Conservation (phyloP, 2,329 filamentous ascomycete genomes). For the Thielaviopsis musarum region DNA sequence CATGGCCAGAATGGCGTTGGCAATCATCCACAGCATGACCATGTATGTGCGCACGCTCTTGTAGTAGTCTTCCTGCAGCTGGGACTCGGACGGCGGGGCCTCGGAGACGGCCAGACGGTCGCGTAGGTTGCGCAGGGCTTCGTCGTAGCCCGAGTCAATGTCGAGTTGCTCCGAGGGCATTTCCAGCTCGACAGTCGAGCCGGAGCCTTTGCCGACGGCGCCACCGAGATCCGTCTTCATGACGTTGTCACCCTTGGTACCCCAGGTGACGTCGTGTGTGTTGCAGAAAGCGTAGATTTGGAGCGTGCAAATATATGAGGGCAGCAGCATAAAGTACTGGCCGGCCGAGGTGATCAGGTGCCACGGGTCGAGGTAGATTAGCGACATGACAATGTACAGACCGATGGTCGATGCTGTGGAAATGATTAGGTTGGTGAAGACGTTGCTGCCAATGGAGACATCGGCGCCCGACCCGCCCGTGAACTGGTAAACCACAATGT, state of each 20-base stretch:
- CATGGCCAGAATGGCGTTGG: constrained; percentile 89
- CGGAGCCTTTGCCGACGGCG: constrained; percentile 53
- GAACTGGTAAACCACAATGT: constrained; percentile 76
- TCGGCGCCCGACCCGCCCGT: constrained; percentile 28
- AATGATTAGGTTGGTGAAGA: constrained; percentile 90
- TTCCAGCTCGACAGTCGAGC: constrained; percentile 74
- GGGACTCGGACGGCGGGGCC: constrained; percentile 47
- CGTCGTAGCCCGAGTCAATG: constrained; percentile 94
- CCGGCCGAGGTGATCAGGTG: constrained; percentile 89
- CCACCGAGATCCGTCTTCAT: constrained; percentile 83
- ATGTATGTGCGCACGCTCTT: constrained; percentile 94
- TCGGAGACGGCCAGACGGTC: constrained; percentile 72
- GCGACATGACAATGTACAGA: constrained; percentile 89
- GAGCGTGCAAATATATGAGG: constrained; percentile 87
- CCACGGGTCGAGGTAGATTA: constrained; percentile 95
- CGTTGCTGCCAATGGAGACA: constrained; percentile 58
- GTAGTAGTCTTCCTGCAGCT: constrained; percentile 97
- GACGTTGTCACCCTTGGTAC: constrained; percentile 95
- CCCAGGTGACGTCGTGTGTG: constrained; percentile 97
- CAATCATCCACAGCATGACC: constrained; percentile 86
- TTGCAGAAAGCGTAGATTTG: constrained; percentile 99
- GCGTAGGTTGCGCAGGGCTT: constrained; percentile 86
- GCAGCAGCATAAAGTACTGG: constrained; percentile 87
- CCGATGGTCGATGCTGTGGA: constrained; percentile 79
- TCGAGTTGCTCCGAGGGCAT: constrained; percentile 97